Base-by-base conservation (phyloP, 352 stramenopile genomes). In the Pythium pyrilobum region DNA sequence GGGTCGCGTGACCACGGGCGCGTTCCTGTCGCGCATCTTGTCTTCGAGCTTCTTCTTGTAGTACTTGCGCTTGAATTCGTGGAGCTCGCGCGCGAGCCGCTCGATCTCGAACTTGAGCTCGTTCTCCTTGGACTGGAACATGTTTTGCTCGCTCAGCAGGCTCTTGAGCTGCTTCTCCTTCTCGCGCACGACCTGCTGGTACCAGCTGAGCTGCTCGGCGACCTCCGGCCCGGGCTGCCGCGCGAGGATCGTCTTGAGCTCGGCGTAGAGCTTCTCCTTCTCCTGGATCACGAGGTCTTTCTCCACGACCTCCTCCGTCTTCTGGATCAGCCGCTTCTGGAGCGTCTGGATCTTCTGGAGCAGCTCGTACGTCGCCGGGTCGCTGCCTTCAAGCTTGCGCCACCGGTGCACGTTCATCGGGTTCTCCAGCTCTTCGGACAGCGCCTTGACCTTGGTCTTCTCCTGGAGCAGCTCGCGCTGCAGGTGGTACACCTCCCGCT, bases 321-420 rank as follows among this genome's bases (percentile, higher is more conserved):
- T 98, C 36, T 94, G 77, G 56, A 98, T 98, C 12, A 98, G 66
- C 4, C 87, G 82, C 54, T 95, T 95, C 54, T 98, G 95, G 34
- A 98, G 69, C 23, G 89, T 98, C 50, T 98, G 90, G 49, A 98
- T 97, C 67, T 98, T 98, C 56, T 98, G 93, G 42, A 98, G 86
- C 69, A 98, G 72, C 66, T 98, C 93, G 65, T 97, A 98, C 18
- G 81, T 97, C 15, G 85, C 88, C 8, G 96, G 96, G 62, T 99
- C 95, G 57, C 78, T 96, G 46, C 96, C 95, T 72, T 99, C 95
- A n/a, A 98, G 77, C 64, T 98, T 98, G 13, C 96, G 77, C 95
- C 96, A 98, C 32, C 96, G 83, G 72, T 98, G 95, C 18, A 98
- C 90, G 70, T 99, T 98, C 77, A 99, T 96, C 16, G 95, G 96